Evolutionary conservation across 2,329 filamentous ascomycete genomes (phyloP), one percentile per base, ranked within the genome.

Genomic region (Cladosporium sp.): DNA sequence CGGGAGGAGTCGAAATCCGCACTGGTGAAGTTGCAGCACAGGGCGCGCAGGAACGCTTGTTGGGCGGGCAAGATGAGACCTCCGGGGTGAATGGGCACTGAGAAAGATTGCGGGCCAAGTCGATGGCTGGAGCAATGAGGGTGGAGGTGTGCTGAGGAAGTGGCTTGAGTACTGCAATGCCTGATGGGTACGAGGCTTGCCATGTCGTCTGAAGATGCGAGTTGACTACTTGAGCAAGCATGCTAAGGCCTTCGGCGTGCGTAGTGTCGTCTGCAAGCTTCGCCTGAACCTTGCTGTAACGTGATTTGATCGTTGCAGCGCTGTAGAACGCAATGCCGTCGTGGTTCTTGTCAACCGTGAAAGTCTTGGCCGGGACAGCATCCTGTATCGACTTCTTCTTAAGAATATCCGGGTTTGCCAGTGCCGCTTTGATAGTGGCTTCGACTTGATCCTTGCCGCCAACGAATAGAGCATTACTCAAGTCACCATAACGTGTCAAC

Each of bases 181-280:
- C 94, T 46, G 85, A 83, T 1, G 86, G 81, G 77, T 95, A 96
- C 26, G 83, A 83, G 71, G 89, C 91, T 74, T 96, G 92, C 87
- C 95, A 98, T 12, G 88, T 90, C 63, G 85, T 85, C 75, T 97
- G 93, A 4, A 98, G 83, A 77, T 98, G 95, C 2, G 89, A 85
- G 73, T 91, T 93, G 75, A 97, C 91, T 66, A 98, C 84, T 55
- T 86, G 81, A 66, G 90, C 89, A 37, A 98, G 85, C 60, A 85
- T 82, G 63, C 80, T 79, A 28, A 94, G 81, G 2, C 90, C 91
- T 28, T 75, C 74, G 55, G 83, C 81, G 33, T 86, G 84, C 16
- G 84, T 84, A 64, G 76, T 75, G n/a, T 73, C 73, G 37, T 83
- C 81, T 5, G 80, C 76, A 49, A 92, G 82, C 64, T 86, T 85